Evolutionary conservation across 768 basidiomycete genomes (phyloP), one percentile per base, ranked within the genome.

Genomic region (Zangia roseola): DNA sequence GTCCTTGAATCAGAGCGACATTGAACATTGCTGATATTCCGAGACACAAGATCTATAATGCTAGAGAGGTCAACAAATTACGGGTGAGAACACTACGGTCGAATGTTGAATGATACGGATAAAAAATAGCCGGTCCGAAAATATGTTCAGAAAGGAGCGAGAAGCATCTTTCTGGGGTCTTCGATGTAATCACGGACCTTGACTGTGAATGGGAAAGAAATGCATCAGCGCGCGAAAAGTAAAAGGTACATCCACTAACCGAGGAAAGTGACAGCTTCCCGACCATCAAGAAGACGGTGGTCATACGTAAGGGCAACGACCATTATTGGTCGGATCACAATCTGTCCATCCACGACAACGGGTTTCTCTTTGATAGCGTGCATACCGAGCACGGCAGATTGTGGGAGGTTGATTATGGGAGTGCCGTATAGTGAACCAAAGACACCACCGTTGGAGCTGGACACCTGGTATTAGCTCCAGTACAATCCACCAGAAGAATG

Each of bases 331-430:
- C 95, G 84, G 66, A 98, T 88, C 56, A 94, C 94, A 59, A 98
- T 91, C 74, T 98, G 85, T 20, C 94, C 95, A 58, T 97, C 77
- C 39, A 95, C 89, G 21, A 95, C 95, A 21, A 90, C 91, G 8
- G 90, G 82, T 53, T 79, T 82, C 58, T 95, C 94, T 67, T 93
- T 94, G 76, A 97, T 94, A 19, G 91, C 64, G 71, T 99, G 95
- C 91, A 98, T 97, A 51, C 90, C 94, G 46, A 99, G 82, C 7
- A 97, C 93, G 44, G 94, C 95, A 20, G 93, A 73, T 68, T 97
- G 95, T 5, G 94, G 95, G 38, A 94, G 75, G 77, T 97, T 98
- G 73, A 98, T 95, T 64, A 99, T 99, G 31, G 95, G 95, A n/a
- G 95, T 99, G 34, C 95, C 95, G 62, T 87, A 97, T 41, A 99